Conservation (phyloP, 2,329 filamentous ascomycete species). For the Fusarium verticillioides region DNA sequence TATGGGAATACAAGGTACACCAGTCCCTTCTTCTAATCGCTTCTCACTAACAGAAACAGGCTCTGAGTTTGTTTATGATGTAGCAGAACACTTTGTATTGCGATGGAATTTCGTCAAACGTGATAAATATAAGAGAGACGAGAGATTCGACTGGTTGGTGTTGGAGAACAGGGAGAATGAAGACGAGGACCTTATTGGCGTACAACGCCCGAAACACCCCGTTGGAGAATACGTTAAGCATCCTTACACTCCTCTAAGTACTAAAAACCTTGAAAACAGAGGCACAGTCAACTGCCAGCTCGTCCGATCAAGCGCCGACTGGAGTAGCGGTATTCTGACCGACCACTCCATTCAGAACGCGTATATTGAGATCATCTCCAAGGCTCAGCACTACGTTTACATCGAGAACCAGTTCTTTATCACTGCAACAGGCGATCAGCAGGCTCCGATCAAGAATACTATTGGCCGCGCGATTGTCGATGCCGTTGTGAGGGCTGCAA, state of each 20-base stretch:
- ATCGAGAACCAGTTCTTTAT: conserved; percentile 99
- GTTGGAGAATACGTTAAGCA: conserved; percentile 89
- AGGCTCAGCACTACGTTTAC: conserved; percentile 92
- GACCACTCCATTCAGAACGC: conserved; percentile 91
- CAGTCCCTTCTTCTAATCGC: no score
- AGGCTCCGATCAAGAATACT: conserved; percentile 85
- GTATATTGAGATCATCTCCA: conserved; percentile 84
- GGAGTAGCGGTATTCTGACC: conserved; percentile 89
- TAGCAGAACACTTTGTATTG: conserved; percentile 89
- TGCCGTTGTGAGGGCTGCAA: conserved; percentile 81
- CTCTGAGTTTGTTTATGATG: no score
- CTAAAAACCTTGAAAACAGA: conserved; percentile 70
- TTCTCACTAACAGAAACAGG: no score
- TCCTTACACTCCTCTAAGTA: conserved; percentile 75
- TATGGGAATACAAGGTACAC: no score
- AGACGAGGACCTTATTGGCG: conserved; percentile 86
- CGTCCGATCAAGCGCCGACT: conserved; percentile 90
- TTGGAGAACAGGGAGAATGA: conserved; percentile 80
- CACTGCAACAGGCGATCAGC: conserved; percentile 89
- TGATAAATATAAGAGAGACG: conserved; percentile 95
- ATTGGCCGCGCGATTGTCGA: conserved; percentile 93
- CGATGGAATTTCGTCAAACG: conserved; percentile 98
- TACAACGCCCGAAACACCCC: conserved; percentile 89
- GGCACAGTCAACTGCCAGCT: conserved; percentile 86
- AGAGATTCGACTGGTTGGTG: conserved; percentile 84